Evolutionary conservation across 2,329 filamentous ascomycete species (phyloP).

Genomic region (Talaromyces marneffei): DNA sequence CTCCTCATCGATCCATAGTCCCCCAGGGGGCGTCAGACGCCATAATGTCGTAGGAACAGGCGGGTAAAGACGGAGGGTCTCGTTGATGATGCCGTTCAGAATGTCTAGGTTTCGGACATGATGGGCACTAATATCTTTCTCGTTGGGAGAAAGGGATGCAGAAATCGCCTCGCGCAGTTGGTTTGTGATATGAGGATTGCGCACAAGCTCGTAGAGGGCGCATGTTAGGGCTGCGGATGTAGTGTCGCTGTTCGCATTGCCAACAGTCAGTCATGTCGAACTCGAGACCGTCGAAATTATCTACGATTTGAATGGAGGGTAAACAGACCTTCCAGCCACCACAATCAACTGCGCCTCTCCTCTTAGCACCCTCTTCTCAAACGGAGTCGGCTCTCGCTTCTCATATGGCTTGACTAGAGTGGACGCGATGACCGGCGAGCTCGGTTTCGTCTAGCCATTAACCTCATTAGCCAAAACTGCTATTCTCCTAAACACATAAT

Average conservation of each 20-base stretch:
- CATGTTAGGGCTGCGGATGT: slow-evolving; percentile 36
- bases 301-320: too few relatives aligned
- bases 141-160: slow-evolving; percentile 14
- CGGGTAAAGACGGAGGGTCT: slow-evolving; percentile 39
- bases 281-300: slow-evolving; percentile 1
- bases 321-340: slow-evolving; percentile 22
- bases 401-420: slow-evolving; percentile 21
- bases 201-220: slow-evolving; percentile 37
- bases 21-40: slow-evolving; percentile 33
- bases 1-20: slow-evolving; percentile 29
- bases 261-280: not conserved
- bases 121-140: not conserved
- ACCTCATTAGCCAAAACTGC: not conserved
- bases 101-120: slow-evolving; percentile 17
- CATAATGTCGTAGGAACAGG: slow-evolving; percentile 37
- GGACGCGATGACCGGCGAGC: slow-evolving; percentile 21
- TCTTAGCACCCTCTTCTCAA: slow-evolving; percentile 20
- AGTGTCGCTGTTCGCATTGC: slow-evolving; percentile 32
- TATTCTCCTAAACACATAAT: too few relatives aligned
- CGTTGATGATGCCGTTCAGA: slow-evolving; percentile 41
- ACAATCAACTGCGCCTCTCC: slow-evolving; percentile 25
- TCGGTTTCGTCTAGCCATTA: slow-evolving; percentile 11
- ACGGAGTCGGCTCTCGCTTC: slow-evolving; percentile 10
- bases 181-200: slow-evolving; percentile 21
- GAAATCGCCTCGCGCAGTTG: slow-evolving; percentile 31